These are phyloP conservation scores for Aspergillus novofumigatus DNA, from an alignment of 2,329 filamentous ascomycete genomes.

Conservation along the genomic window DNA sequence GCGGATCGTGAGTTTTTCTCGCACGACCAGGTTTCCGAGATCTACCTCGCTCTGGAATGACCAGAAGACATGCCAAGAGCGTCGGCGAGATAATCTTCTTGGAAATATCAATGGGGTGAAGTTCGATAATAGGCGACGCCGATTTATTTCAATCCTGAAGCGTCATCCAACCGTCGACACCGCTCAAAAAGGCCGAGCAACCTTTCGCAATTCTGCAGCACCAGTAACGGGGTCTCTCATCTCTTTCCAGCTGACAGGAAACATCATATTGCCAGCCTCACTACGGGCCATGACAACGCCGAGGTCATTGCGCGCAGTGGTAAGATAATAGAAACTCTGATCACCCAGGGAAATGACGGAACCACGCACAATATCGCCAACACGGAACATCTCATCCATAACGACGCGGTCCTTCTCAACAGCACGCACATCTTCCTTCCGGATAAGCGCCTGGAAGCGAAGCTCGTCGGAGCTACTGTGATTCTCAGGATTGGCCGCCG, in stretches of 20 bases:
- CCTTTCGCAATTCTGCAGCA: conserved; percentile 74
- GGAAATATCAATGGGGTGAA: background rate
- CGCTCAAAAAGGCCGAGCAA: conserved; percentile 80
- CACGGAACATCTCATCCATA: conserved; percentile 84
- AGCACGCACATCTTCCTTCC: conserved; percentile 84
- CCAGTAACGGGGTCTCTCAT: conserved; percentile 81
- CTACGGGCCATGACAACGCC: conserved; percentile 92
- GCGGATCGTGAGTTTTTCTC: background rate
- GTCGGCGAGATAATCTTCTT: background rate
- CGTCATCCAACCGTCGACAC: conserved; percentile 8
- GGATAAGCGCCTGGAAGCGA: conserved; percentile 74
- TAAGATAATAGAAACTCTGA: conserved; percentile 92
- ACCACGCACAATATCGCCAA: conserved; percentile 86
- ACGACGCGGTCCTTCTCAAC: conserved; percentile 95
- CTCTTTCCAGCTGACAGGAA: conserved; percentile 91
- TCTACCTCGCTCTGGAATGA: background rate
- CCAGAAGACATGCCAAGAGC: background rate
- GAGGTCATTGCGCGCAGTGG: conserved; percentile 83
- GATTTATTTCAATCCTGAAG: background rate
- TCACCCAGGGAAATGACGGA: conserved; percentile 88
- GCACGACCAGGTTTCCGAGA: background rate
- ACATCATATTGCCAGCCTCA: conserved; percentile 84
- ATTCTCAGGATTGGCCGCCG: conserved; percentile 38
- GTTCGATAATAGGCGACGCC: background rate
- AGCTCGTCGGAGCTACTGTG: conserved; percentile 57